Evolutionary conservation across 1,139 yeast species (phyloP).

Genomic region (Hyphopichia pseudoburtonii): DNA sequence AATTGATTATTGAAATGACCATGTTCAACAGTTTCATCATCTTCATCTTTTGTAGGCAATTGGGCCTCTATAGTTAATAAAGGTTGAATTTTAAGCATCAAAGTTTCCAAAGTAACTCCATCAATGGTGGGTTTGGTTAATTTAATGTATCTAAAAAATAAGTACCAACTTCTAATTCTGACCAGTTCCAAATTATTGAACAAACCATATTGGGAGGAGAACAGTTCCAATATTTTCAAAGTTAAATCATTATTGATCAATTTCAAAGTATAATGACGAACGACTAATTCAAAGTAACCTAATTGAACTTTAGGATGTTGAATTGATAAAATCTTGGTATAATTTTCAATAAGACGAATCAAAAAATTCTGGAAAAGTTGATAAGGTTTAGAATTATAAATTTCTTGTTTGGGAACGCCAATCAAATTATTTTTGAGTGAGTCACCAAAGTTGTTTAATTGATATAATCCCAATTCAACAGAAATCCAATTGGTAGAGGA

Average conservation of each 20-base stretch:
- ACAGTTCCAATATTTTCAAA: slow-evolving; percentile 67
- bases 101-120: slow-evolving; percentile 27
- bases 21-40: slow-evolving; percentile 54
- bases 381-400: slow-evolving; percentile 61
- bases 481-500: slow-evolving; percentile 57
- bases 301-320: slow-evolving; percentile 80
- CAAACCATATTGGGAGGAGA: slow-evolving; percentile 78
- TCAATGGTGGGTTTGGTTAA: slow-evolving; percentile 61
- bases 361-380: slow-evolving; percentile 61
- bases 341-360: slow-evolving; percentile 56
- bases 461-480: slow-evolving; percentile 83
- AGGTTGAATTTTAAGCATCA: slow-evolving; percentile 45
- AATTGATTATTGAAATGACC: slow-evolving; percentile 76
- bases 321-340: slow-evolving; percentile 49
- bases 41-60: slow-evolving; percentile 51
- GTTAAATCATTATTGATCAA: slow-evolving; percentile 63
- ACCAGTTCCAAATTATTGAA: slow-evolving; percentile 73
- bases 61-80: slow-evolving; percentile 62
- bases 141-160: slow-evolving; percentile 80
- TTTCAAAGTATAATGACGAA: slow-evolving; percentile 60
- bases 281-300: slow-evolving; percentile 78
- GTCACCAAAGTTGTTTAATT: slow-evolving; percentile 77
- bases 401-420: slow-evolving; percentile 63
- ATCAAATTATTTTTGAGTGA: slow-evolving; percentile 72
- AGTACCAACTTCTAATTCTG: slow-evolving; percentile 84